Conservation (phyloP, 2,329 filamentous ascomycete genomes). For the Elsinoe ampelina region DNA sequence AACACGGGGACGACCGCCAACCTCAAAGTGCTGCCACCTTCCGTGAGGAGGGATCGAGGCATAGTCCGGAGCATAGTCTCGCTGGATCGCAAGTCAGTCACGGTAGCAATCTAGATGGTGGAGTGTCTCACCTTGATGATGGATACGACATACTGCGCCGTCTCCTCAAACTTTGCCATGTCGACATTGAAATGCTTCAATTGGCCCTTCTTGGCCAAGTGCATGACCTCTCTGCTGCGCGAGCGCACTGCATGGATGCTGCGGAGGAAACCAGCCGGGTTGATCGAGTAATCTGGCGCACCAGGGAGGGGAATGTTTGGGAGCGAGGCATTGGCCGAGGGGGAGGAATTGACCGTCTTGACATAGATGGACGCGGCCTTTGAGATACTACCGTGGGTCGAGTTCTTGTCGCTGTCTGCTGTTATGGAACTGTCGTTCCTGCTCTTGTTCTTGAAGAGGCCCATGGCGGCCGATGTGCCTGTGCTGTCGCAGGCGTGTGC, state of each 20-base stretch:
- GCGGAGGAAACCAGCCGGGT: conserved; percentile 82
- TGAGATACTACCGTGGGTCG: conserved; percentile 16
- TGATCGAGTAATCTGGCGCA: conserved; percentile 75
- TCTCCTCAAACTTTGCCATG: conserved; percentile 71
- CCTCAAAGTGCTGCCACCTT: conserved; percentile 73
- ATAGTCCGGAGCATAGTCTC: conserved; percentile 62
- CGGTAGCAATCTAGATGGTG: not conserved
- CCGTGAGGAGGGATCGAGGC: conserved; percentile 74
- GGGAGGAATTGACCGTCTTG: conserved; percentile 32
- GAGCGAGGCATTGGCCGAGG: conserved; percentile 36
- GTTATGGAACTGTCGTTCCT: conserved; percentile 27
- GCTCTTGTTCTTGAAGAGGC: conserved; percentile 44
- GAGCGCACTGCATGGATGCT: conserved; percentile 85
- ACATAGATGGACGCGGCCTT: conserved; percentile 19
- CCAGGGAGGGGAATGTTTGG: conserved; percentile 68
- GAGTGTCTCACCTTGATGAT: conserved; percentile 74
- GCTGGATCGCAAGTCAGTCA: conserved; percentile 33
- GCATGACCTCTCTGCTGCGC: conserved; percentile 60
- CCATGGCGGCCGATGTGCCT: conserved; percentile 30
- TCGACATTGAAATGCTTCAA: conserved; percentile 85
- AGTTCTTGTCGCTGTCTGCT: conserved; percentile 15
- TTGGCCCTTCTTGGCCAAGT: conserved; percentile 67
- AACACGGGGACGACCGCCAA: conserved; percentile 67
- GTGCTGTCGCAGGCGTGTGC: conserved; percentile 1
- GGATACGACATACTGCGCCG: conserved; percentile 77